These are phyloP conservation scores for Nakaseomyces kungkrabaensis DNA, from an alignment of 1,139 yeast genomes.

Conservation along the genomic window DNA sequence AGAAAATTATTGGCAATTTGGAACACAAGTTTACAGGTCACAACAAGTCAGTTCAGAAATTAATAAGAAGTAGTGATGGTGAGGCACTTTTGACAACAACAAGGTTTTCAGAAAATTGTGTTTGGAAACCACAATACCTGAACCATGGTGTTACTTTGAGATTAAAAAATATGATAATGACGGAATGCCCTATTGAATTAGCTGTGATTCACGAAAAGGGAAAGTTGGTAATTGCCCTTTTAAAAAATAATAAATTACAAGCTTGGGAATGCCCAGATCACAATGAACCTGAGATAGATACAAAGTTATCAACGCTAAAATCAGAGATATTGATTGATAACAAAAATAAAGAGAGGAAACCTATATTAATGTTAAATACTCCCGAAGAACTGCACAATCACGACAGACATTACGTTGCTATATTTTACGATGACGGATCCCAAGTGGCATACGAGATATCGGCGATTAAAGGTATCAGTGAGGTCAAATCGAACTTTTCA, in stretches of 20 bases:
- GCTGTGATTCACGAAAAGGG: slow-evolving; percentile 51
- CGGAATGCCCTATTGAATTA: slow-evolving; percentile 35
- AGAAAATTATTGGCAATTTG: slow-evolving; percentile 22
- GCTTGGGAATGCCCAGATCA: slow-evolving; percentile 51
- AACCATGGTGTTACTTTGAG: slow-evolving; percentile 26
- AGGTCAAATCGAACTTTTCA: slow-evolving; percentile 13
- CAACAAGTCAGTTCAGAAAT: slow-evolving; percentile 59
- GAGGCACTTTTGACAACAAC: slow-evolving; percentile 44
- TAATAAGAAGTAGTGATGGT: slow-evolving; percentile 59
- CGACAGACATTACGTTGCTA: slow-evolving; percentile 36
- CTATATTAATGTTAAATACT: slow-evolving; percentile 37
- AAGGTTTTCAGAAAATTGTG: slow-evolving; percentile 46
- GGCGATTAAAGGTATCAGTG: slow-evolving; percentile 12
- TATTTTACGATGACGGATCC: slow-evolving; percentile 30
- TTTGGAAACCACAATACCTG: slow-evolving; percentile 43
- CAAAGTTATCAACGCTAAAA: slow-evolving; percentile 15
- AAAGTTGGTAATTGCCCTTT: slow-evolving; percentile 38
- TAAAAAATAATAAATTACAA: slow-evolving; percentile 34
- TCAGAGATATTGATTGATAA: slow-evolving; percentile 11
- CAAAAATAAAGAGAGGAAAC: slow-evolving; percentile 16
- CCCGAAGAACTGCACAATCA: slow-evolving; percentile 35
- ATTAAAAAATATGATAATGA: slow-evolving; percentile 27
- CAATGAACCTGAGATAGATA: slow-evolving; percentile 11
- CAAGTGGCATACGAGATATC: slow-evolving; percentile 29
- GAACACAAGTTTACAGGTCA: slow-evolving; percentile 72